phyloP scores from a whole-genome alignment of 2,329 filamentous ascomycete species.

The Phaeophleospora eucalypticola region DNA sequence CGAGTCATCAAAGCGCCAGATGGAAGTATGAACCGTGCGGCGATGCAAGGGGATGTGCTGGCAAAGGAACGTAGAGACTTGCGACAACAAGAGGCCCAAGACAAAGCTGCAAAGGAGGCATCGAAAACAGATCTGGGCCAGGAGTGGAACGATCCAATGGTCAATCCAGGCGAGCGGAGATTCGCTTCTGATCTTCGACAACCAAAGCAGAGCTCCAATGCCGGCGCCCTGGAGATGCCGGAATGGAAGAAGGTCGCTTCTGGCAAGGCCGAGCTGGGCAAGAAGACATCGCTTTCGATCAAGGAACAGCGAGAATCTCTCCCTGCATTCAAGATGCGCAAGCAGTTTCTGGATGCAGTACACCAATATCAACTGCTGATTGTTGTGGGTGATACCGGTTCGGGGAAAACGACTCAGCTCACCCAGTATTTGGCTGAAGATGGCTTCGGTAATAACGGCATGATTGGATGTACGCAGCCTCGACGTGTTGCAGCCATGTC shows the following conservation, averaged over 20 bases:
- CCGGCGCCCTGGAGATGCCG: constrained; percentile 65
- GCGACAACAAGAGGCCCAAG: constrained; percentile 81
- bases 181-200: constrained; percentile 84
- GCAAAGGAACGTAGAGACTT: constrained; percentile 88
- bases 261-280: constrained; percentile 76
- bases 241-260: constrained; percentile 84
- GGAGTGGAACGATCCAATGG: constrained; percentile 98
- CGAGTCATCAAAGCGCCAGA: constrained; percentile 96
- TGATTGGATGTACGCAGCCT: constrained; percentile 95
- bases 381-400: constrained; percentile 95
- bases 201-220: constrained; percentile 50
- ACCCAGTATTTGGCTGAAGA: constrained; percentile 93
- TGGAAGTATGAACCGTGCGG: constrained; percentile 93
- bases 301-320: constrained; percentile 89
- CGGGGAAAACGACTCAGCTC: constrained; percentile 93
- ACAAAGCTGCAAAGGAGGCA: constrained; percentile 67
- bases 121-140: constrained; percentile 76
- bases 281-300: constrained; percentile 84
- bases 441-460: constrained; percentile 79
- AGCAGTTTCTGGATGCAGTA: constrained; percentile 82
- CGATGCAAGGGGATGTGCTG: constrained; percentile 84
- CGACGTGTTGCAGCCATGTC: constrained; percentile 97
- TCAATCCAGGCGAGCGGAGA: constrained; percentile 73
- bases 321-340: constrained; percentile 84
- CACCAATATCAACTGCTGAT: constrained; percentile 85